phyloP scores from a whole-genome alignment of 176 grass and related monocot species.

The Neostapfia colusana region DNA sequence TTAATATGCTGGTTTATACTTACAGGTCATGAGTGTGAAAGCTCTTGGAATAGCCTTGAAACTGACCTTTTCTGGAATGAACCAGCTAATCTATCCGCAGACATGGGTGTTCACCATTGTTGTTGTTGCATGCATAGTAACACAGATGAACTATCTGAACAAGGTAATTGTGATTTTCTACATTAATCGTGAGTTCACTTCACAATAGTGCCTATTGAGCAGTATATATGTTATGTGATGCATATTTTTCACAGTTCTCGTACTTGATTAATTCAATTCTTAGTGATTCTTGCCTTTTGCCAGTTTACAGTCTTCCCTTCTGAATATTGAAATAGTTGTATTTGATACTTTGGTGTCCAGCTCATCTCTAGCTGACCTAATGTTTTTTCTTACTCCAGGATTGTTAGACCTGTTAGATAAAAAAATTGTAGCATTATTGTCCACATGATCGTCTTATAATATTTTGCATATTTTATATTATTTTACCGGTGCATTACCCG shows the following conservation, averaged over 20 bases:
- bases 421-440: background rate
- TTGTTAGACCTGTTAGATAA: background rate
- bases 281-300: background rate
- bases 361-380: background rate
- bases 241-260: background rate
- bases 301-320: background rate
- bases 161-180: conserved; percentile 60
- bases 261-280: background rate
- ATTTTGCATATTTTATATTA: background rate
- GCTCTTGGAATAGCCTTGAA: conserved; percentile 97
- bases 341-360: background rate
- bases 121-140: conserved; percentile 76
- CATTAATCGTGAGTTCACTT: background rate
- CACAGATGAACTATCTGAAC: conserved; percentile 97
- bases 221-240: background rate
- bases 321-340: background rate
- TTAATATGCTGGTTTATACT: conserved; percentile 37
- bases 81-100: conserved; percentile 91
- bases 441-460: background rate
- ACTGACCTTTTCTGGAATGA: conserved; percentile 91
- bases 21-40: conserved; percentile 98
- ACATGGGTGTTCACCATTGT: conserved; percentile 87
- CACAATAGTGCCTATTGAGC: background rate
- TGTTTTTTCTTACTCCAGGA: background rate
- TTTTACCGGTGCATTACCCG: background rate